Evolutionary conservation across 1,139 yeast genomes (phyloP), one percentile per base, ranked within the genome.

Genomic region (Geotrichum phurueaensis): DNA sequence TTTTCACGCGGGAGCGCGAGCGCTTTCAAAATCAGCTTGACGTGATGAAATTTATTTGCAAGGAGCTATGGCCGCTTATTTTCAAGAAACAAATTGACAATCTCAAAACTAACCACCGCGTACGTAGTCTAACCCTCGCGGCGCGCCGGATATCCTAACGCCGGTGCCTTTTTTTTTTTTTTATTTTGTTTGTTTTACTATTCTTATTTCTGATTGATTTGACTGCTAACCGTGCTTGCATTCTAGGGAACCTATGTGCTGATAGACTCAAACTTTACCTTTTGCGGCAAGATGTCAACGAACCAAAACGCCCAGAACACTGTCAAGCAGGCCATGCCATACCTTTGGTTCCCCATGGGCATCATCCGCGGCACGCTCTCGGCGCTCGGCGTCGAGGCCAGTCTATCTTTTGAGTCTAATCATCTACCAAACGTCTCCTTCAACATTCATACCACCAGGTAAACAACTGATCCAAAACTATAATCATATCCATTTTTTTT

Each of bases 61-160:
- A 96, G 57, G 97, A 94, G 68, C 87, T 92, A 47, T 92, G 98
- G 98, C 84, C 83, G 67, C 76, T 81, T 58, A 71, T 92, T 50
- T 91, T 84, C 74, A 83, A 85, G 54, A 94, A 91, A 73, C 97
- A 89, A 73, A 89, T 94, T 79, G 97, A 91, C 73, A 91, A 90
- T 69, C 78, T 94, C 64, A 81, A 96, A 65, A 94, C 99, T 1
- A 94, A 94, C 71, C 98, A 94, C 71, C 76, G 96, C 20, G 62
- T 57, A 91, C 77, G 48, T 69, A 75, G 18, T 6, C 20, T 15
- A 10, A 13, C 9, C 31, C 9, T 27, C 31, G 31, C 9, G 31
- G 31, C 31, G 9, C 31, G 6, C 1, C 31, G 31, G 9, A 25
- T 25, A 33, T 33, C 39, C 10, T 6, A 36, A 2, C 43, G 5